A percentile compares a stretch with the other conserved stretches of the same genome.
Conservation (phyloP, 2,329 filamentous ascomycete genomes). For the Zymoseptoria brevis region DNA sequence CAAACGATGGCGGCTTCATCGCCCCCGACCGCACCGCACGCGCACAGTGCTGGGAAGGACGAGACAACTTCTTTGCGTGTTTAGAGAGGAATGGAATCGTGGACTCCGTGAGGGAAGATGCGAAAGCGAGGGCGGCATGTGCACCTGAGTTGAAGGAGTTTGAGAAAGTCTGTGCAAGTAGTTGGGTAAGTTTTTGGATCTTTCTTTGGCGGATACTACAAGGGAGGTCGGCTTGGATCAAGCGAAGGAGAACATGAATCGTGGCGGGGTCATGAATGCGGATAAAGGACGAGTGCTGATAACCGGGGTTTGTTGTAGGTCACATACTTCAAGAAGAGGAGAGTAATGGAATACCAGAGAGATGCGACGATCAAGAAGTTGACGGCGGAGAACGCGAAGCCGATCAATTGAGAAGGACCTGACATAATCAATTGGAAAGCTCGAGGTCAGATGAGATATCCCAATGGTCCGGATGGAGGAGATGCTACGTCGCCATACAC, state of each 20-base stretch:
- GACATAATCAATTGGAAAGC: background rate
- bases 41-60: conserved; percentile 77
- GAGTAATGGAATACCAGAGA: conserved; percentile 86
- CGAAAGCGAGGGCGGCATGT: conserved; percentile 50
- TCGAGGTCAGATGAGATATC: background rate
- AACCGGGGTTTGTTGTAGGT: conserved; percentile 48
- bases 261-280: background rate
- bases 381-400: conserved; percentile 37
- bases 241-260: background rate
- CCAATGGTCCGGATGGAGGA: background rate
- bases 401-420: conserved; percentile 9
- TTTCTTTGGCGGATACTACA: background rate
- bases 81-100: conserved; percentile 75
- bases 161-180: conserved; percentile 75
- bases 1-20: conserved; percentile 54
- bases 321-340: conserved; percentile 94
- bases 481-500: background rate
- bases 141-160: conserved; percentile 56
- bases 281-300: background rate
- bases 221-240: no score
- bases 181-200: conserved; percentile 62
- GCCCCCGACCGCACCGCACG: conserved; percentile 82
- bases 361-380: conserved; percentile 69
- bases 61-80: conserved; percentile 82
- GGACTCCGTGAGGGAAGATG: conserved; percentile 56